Evolutionary conservation across 805 yeast species (phyloP).

Genomic region (Candida vaughaniae): DNA sequence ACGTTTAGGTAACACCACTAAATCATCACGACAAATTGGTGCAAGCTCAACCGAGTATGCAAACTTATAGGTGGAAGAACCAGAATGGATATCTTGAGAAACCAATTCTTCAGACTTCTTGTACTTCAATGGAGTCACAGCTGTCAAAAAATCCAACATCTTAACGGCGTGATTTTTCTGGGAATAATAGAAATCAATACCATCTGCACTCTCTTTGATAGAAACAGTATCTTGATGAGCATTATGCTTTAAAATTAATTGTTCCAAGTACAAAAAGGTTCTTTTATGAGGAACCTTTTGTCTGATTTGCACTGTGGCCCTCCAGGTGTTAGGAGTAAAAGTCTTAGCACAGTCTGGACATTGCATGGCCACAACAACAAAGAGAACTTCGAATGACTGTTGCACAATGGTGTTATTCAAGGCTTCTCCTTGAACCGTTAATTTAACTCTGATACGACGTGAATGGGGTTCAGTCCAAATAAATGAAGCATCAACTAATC

Average conservation of each 20-base stretch:
- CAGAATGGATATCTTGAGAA: conserved; percentile 89
- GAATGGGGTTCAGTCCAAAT: conserved; percentile 99
- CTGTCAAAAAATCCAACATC: conserved; percentile 84
- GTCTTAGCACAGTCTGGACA: conserved; percentile 99
- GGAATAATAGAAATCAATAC: conserved; percentile 89
- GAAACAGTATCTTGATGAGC: conserved; percentile 94
- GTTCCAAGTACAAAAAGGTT: conserved; percentile 94
- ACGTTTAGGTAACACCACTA: conserved; percentile 86
- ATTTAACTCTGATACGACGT: conserved; percentile 84
- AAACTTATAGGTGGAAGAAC: conserved; percentile 84
- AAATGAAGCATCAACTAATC: conserved; percentile 89
- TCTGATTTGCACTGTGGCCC: conserved; percentile 95
- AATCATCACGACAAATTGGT: conserved; percentile 95
- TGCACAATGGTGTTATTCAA: conserved; percentile 88
- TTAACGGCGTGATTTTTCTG: conserved; percentile 89
- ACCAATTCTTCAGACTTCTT: conserved; percentile 90
- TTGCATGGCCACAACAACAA: conserved; percentile 90
- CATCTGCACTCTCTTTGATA: conserved; percentile 90
- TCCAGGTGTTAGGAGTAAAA: conserved; percentile 96
- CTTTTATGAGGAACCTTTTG: conserved; percentile 97
- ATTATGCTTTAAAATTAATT: conserved; percentile 84
- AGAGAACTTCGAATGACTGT: conserved; percentile 93
- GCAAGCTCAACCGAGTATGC: conserved; percentile 91
- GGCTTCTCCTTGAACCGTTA: conserved; percentile 97
- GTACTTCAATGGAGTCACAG: conserved; percentile 81